Evolutionary conservation across 140 eudicot species (phyloP).

Genomic region (Oenanthe javanica): DNA sequence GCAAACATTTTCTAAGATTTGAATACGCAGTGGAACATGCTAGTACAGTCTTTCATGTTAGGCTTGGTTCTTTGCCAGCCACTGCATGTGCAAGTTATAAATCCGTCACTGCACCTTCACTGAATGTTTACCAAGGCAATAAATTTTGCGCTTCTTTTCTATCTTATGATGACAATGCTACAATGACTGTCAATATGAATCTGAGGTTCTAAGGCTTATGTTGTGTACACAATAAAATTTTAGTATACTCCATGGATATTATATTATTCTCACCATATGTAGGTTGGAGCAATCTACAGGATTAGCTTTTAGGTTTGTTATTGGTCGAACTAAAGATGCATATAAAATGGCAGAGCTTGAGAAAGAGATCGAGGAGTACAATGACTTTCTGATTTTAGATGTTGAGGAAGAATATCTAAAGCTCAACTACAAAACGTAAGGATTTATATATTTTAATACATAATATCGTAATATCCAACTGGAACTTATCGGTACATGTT

Average conservation of each 20-base stretch:
- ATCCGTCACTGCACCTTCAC: background rate
- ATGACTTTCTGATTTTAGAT: constrained; percentile 59
- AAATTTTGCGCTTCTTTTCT: background rate
- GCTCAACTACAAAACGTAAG: constrained; percentile 68
- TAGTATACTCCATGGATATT: background rate
- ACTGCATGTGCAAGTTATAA: background rate
- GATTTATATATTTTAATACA: background rate
- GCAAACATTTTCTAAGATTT: background rate
- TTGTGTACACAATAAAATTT: background rate
- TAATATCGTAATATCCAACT: background rate
- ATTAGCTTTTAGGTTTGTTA: constrained; percentile 61
- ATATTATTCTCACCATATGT: constrained; percentile 12
- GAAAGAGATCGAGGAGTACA: constrained; percentile 50
- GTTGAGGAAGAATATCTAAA: constrained; percentile 50
- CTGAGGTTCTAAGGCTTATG: background rate
- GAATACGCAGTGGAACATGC: background rate
- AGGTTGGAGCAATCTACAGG: constrained; percentile 74
- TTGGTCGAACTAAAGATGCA: constrained; percentile 48
- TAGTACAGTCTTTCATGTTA: background rate
- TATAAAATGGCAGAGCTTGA: constrained; percentile 49
- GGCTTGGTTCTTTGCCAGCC: background rate
- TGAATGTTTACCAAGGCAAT: background rate
- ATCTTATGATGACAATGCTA: background rate
- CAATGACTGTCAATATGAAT: background rate
- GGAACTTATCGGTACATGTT: background rate